Evolutionary conservation across 768 basidiomycete species (phyloP).

Genomic region (Gyrodon lividus): DNA sequence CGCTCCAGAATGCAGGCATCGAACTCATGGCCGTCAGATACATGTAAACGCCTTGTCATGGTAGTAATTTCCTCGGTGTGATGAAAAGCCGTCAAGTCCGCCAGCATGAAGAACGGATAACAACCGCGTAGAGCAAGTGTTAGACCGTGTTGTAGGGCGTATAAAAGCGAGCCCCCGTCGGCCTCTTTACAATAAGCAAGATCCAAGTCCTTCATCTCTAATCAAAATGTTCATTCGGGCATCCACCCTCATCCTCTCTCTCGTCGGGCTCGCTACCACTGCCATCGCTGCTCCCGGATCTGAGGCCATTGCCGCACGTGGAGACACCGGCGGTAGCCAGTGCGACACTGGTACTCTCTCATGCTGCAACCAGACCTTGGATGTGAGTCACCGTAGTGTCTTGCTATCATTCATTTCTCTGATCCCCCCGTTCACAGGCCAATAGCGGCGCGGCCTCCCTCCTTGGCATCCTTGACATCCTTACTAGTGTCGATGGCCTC

Average conservation of each 20-base stretch:
- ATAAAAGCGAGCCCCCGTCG: slow-evolving; percentile 5
- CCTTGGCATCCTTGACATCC: background rate
- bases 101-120: background rate
- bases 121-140: too few relatives aligned
- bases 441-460: background rate
- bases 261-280: slow-evolving; percentile 6
- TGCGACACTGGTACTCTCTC: slow-evolving; percentile 10
- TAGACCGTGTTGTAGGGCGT: slow-evolving; percentile 8
- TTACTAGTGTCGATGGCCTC: background rate
- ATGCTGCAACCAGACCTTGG: slow-evolving; percentile 7
- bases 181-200: background rate
- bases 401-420: too few relatives aligned
- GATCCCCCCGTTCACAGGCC: too few relatives aligned
- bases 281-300: background rate
- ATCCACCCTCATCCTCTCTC: slow-evolving; percentile 10
- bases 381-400: background rate
- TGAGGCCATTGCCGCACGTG: background rate
- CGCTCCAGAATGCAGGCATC: too few relatives aligned
- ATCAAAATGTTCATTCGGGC: slow-evolving; percentile 13
- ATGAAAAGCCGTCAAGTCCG: slow-evolving; percentile 5
- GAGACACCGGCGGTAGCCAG: background rate
- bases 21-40: too few relatives aligned
- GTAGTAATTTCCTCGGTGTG: slow-evolving; percentile 2
- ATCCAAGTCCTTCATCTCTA: background rate
- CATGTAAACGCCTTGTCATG: too few relatives aligned